Conservation (phyloP, 2,329 filamentous ascomycete species). For the Diaporthe sp. region DNA sequence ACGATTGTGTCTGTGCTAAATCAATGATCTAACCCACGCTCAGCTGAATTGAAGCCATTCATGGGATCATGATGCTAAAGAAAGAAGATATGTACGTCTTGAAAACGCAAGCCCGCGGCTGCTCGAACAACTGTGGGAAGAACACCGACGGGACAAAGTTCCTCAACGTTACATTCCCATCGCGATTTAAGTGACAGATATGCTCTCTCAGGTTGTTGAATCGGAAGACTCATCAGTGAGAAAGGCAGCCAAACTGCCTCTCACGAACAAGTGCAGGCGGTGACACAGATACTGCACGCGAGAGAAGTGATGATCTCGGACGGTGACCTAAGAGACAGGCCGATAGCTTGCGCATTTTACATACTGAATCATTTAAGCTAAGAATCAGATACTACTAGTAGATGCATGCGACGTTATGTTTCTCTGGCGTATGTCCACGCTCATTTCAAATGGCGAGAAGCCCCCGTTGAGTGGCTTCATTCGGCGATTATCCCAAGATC, state of each 20-base stretch:
- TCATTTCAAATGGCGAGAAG: not conserved
- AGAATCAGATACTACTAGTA: not conserved
- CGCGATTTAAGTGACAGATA: too few species aligned
- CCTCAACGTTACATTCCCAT: too few species aligned
- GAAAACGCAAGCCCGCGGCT: not conserved
- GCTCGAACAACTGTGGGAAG: not conserved
- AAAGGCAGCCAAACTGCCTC: too few species aligned
- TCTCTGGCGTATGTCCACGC: not conserved
- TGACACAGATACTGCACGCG: too few species aligned
- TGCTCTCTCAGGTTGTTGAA: too few species aligned
- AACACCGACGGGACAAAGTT: not conserved
- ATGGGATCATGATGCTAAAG: not conserved
- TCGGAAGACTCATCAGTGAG: too few species aligned
- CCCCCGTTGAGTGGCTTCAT: not conserved
- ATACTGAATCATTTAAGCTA: too few species aligned
- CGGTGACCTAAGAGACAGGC: too few species aligned
- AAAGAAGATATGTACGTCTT: not conserved
- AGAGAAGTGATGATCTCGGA: too few species aligned
- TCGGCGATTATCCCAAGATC: not conserved
- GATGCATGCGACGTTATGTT: not conserved
- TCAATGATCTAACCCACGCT: not conserved
- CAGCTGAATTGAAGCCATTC: too few species aligned
- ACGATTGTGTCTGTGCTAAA: not conserved
- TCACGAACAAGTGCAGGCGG: too few species aligned
- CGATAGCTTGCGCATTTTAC: too few species aligned